phyloP scores from a whole-genome alignment of 371 early-diverging fungal genomes.

The Globomyces sp. region DNA sequence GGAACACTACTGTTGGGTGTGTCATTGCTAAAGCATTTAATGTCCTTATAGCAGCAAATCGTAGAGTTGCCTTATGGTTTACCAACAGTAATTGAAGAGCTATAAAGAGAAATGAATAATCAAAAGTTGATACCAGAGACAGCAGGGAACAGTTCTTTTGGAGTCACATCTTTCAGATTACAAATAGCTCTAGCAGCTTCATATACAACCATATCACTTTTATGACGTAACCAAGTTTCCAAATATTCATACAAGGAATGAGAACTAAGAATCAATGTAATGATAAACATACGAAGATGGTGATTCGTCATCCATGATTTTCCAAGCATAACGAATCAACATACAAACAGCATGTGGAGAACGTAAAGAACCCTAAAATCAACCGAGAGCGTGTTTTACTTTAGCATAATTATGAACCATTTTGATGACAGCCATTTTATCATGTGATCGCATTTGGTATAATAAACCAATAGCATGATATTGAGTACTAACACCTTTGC shows the following conservation, averaged over 20 bases:
- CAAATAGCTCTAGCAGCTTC: slow-evolving; percentile 98
- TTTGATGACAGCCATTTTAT: slow-evolving; percentile 96
- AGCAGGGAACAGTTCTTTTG: slow-evolving; percentile 87
- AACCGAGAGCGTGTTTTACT: background rate
- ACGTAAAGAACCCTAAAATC: slow-evolving; percentile 55
- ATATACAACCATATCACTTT: slow-evolving; percentile 94
- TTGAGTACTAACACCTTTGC: slow-evolving; percentile 81
- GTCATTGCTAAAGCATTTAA: slow-evolving; percentile 87
- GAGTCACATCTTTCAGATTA: slow-evolving; percentile 75
- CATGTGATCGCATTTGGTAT: slow-evolving; percentile 92
- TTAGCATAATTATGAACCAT: slow-evolving; percentile 85
- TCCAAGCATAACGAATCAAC: slow-evolving; percentile 89
- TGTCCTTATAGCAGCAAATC: slow-evolving; percentile 96
- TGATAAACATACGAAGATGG: slow-evolving; percentile 5
- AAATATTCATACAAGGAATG: slow-evolving; percentile 81
- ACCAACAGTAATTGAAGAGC: slow-evolving; percentile 90
- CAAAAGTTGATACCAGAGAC: slow-evolving; percentile 56
- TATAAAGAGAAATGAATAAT: slow-evolving; percentile 26
- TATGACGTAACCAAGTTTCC: slow-evolving; percentile 88
- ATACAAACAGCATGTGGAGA: slow-evolving; percentile 89
- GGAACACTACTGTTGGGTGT: slow-evolving; percentile 84
- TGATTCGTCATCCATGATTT: slow-evolving; percentile 88
- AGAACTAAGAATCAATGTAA: background rate
- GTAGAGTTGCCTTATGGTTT: slow-evolving; percentile 87
- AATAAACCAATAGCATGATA: slow-evolving; percentile 96